Conservation (phyloP, 176 grass and related monocot genomes). For the Alloteropsis semialata region DNA sequence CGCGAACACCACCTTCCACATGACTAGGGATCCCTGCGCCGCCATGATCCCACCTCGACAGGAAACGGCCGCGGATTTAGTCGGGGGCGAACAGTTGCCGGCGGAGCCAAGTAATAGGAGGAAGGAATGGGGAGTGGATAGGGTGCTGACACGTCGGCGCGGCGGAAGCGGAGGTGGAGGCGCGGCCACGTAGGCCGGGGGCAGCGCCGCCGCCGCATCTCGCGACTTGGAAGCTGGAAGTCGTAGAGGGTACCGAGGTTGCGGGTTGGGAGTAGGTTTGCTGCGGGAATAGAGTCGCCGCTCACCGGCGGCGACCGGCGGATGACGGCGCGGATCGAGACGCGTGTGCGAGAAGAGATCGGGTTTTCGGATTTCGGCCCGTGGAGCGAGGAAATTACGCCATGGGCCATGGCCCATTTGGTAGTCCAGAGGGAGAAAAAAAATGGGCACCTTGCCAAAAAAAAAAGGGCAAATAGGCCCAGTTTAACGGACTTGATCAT, state of each 20-base stretch:
- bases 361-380: background rate
- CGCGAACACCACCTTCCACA: conserved; percentile 59
- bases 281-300: background rate
- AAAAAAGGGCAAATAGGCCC: too few relatives aligned
- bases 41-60: conserved; percentile 18
- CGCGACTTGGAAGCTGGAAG: background rate
- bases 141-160: conserved; percentile 33
- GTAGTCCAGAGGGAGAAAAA: too few relatives aligned
- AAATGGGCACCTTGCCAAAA: too few relatives aligned
- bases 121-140: conserved; percentile 10
- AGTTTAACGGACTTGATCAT: too few relatives aligned
- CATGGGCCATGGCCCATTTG: too few relatives aligned
- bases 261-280: background rate
- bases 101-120: background rate
- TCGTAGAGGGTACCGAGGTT: background rate
- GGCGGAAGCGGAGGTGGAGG: conserved; percentile 24
- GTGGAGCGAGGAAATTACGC: too few relatives aligned
- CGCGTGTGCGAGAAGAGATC: background rate
- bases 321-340: background rate
- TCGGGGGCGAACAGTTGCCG: background rate
- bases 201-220: background rate
- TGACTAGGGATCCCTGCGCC: conserved; percentile 36
- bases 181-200: conserved; percentile 32
- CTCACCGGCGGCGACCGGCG: background rate
- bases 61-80: background rate